Evolutionary conservation across 2,329 filamentous ascomycete species (phyloP), one percentile per base, ranked within the genome.

Genomic region (Sarocladiaceae sp.): DNA sequence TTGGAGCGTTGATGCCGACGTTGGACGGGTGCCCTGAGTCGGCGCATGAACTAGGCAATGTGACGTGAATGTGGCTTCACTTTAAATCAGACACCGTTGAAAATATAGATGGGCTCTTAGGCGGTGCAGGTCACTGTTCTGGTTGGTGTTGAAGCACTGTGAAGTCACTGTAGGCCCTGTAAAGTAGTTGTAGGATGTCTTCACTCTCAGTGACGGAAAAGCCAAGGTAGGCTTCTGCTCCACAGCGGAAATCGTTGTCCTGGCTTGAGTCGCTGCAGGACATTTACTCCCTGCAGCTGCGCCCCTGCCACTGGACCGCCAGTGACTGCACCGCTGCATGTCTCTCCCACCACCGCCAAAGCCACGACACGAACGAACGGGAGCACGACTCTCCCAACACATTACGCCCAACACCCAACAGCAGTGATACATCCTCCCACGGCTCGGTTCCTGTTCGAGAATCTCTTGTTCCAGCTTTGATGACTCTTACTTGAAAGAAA

Each of bases 191-290:
- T n/a, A n/a, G n/a, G n/a, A n/a, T 19, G 12, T 20, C 4, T 5
- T 18, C 15, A 7, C 33, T 20, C 34, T n/a, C 34, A 4, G 7
- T 39, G n/a, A n/a, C 34, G 16, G 34, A 24, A 39, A 39, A 43
- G 7, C 6, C 34, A 33, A 12, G 26, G 41, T 23, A 29, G 20
- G 33, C 12, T 23, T n/a, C 19, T 10, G 16, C 32, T 29, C 27
- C 41, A 44, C 18, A 21, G 33, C 43, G 32, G 32, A 35, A 33
- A 44, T 44, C 43, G 32, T 26, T 35, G 43, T 44, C 42, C 42
- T 21, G 27, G n/a, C n/a, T n/a, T n/a, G n/a, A n/a, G n/a, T n/a
- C n/a, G n/a, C n/a, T n/a, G n/a, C n/a, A n/a, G n/a, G n/a, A n/a
- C n/a, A n/a, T n/a, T n/a, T n/a, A n/a, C 15, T 23, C 26, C n/a